Evolutionary conservation across 306 rosid species (phyloP), one percentile per base, ranked within the genome.

Genomic region (Cucurbita ficifolia): DNA sequence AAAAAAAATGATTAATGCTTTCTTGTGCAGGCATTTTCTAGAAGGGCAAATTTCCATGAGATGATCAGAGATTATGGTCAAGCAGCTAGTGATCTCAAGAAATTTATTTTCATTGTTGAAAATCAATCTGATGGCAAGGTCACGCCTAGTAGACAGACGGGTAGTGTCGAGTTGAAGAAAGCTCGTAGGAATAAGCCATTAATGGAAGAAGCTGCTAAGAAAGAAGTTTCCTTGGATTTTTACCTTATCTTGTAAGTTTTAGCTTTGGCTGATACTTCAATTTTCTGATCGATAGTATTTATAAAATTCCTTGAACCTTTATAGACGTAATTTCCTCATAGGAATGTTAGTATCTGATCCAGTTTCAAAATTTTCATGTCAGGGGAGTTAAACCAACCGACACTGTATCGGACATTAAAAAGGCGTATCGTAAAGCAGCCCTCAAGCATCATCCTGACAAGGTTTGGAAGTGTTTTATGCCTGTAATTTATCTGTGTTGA

Each of bases 21-120:
- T 48, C 6, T 69, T 63, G 43, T 81, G 65, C 83, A 94, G 98
- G 97, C 97, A 62, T 83, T 93, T 79, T 87, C 96, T 75, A 88
- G 97, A 87, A 88, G 98, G 80, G 98, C 96, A 46, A 83, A 88
- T 78, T 81, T 94, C 72, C 87, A 90, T 75, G 96, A 90, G 81
- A 87, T 77, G 92, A 90, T 94, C 60, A 83, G 95, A 79, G 97
- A 94, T 70, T 86, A 88, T 74, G 87, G 79, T 67, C 87, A 87
- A 80, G 95, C 92, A 19, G 85, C 95, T 75, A 81, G 79, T 76
- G 96, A 89, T 81, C 92, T 89, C 76, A 84, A 78, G 78, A 91
- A 82, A 80, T 85, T 89, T 53, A 5, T 84, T 39, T 77, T 85
- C 74, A 45, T 89, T 75, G 80, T 89, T 78, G 87, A 88, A 85